A percentile compares a stretch with the other conserved stretches of the same genome.
Evolutionary conservation across 306 rosid genomes (phyloP).

Genomic region (Quercus gilva): DNA sequence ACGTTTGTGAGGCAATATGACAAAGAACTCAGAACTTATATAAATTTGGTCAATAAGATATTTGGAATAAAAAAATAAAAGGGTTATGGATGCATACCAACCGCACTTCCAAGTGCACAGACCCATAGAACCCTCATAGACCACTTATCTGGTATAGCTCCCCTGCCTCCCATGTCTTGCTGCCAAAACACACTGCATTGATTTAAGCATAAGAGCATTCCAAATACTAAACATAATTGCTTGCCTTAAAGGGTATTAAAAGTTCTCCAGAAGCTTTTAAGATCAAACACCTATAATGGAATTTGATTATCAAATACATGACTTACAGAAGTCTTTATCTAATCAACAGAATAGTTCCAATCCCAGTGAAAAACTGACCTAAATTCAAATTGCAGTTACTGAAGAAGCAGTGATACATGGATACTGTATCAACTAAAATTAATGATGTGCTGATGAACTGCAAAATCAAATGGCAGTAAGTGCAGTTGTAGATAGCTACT

Average conservation of each 20-base stretch:
- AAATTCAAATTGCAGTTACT: not conserved
- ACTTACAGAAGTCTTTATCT: not conserved
- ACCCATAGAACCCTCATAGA: slow-evolving; percentile 50
- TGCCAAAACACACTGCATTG: slow-evolving; percentile 5
- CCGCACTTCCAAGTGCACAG: slow-evolving; percentile 44
- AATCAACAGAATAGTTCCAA: not conserved
- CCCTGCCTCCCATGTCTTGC: slow-evolving; percentile 33
- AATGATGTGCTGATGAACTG: not conserved
- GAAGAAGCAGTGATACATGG: not conserved
- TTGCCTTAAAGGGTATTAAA: not conserved
- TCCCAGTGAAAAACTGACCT: not conserved
- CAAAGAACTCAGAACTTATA: not conserved
- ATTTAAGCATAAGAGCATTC: not conserved
- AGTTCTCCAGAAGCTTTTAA: not conserved
- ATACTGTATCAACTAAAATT: not conserved
- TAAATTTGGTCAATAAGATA: not conserved
- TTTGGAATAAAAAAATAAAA: not conserved
- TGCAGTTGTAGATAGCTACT: not conserved
- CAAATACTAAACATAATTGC: not conserved
- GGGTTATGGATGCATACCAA: slow-evolving; percentile 19
- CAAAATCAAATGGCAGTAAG: not conserved
- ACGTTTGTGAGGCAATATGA: no score
- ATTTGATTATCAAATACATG: not conserved
- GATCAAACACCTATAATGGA: not conserved
- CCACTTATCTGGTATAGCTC: slow-evolving; percentile 42